A percentile compares a stretch with the other conserved stretches of the same genome.
phyloP scores from a whole-genome alignment of 192 early-diverging fungal species.

The Cetraspora pellucida region DNA sequence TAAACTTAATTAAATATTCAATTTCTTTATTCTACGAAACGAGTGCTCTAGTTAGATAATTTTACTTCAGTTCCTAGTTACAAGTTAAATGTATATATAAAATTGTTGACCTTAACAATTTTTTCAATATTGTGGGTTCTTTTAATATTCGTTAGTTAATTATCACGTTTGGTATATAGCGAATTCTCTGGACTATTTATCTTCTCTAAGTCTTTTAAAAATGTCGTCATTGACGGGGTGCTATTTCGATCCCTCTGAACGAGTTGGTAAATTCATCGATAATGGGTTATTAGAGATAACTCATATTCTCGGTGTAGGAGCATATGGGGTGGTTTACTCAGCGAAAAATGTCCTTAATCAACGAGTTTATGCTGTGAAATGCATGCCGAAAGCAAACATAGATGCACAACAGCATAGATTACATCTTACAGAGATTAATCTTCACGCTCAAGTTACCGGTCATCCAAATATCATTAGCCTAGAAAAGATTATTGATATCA shows the following conservation, averaged over 20 bases:
- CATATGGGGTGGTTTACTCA: constrained; percentile 77
- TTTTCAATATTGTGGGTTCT: no score
- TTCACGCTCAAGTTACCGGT: constrained; percentile 63
- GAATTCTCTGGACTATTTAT: no score
- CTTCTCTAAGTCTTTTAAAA: no score
- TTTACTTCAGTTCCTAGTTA: no score
- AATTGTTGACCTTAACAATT: no score
- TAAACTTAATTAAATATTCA: no score
- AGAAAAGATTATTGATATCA: constrained; percentile 64
- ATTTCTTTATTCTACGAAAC: no score
- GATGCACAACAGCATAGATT: constrained; percentile 60
- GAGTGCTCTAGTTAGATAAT: no score
- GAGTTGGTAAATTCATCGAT: constrained; percentile 42
- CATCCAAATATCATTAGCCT: constrained; percentile 70
- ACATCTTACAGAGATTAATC: constrained; percentile 66
- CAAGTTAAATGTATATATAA: no score
- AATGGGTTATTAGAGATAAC: constrained; percentile 44
- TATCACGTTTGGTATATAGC: no score
- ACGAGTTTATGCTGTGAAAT: constrained; percentile 70
- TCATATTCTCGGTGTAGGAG: constrained; percentile 68
- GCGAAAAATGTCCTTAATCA: constrained; percentile 60
- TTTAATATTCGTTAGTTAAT: no score
- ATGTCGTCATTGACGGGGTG: not conserved
- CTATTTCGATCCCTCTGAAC: constrained; percentile 32
- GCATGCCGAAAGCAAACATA: constrained; percentile 64